A percentile compares a stretch with the other conserved stretches of the same genome.
phyloP scores from a whole-genome alignment of 768 basidiomycete species.

The Favolaschia claudopus region DNA sequence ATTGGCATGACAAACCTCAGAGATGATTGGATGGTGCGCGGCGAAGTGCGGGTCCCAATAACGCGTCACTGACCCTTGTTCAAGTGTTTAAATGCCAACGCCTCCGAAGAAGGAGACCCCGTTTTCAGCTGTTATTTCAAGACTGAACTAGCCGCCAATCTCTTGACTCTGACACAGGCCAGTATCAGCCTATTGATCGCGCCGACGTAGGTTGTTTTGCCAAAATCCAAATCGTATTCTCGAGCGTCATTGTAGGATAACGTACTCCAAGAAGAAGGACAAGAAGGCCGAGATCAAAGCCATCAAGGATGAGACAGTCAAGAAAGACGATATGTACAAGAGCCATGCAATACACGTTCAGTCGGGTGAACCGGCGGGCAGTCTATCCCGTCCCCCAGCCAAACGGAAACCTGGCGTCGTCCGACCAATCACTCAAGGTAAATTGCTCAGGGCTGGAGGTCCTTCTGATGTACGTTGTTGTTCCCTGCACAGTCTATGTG shows the following conservation, averaged over 20 bases:
- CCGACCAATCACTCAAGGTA: slow-evolving; percentile 85
- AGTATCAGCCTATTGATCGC: slow-evolving; percentile 76
- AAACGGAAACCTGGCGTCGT: slow-evolving; percentile 89
- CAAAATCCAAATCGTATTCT: background rate
- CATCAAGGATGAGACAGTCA: slow-evolving; percentile 86
- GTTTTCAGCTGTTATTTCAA: slow-evolving; percentile 93
- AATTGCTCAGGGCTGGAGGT: slow-evolving; percentile 79
- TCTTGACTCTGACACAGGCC: slow-evolving; percentile 82
- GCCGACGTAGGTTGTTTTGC: slow-evolving; percentile 68
- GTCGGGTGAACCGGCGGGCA: slow-evolving; percentile 85
- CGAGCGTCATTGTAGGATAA: slow-evolving; percentile 57
- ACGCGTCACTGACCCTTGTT: slow-evolving; percentile 9
- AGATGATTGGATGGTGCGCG: slow-evolving; percentile 92
- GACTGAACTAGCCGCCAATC: slow-evolving; percentile 87
- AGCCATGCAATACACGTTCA: slow-evolving; percentile 89
- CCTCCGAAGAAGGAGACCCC: slow-evolving; percentile 94
- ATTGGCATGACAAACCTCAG: slow-evolving; percentile 88
- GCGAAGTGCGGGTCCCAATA: background rate
- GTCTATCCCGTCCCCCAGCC: slow-evolving; percentile 83
- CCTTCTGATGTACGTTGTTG: slow-evolving; percentile 59
- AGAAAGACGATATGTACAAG: slow-evolving; percentile 87
- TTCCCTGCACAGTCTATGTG: background rate
- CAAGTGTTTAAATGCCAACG: slow-evolving; percentile 78
- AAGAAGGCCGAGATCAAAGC: slow-evolving; percentile 90
- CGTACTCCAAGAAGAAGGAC: slow-evolving; percentile 97